phyloP scores from a whole-genome alignment of 2,329 filamentous ascomycete genomes.

The Rhinocladiella mackenziei region DNA sequence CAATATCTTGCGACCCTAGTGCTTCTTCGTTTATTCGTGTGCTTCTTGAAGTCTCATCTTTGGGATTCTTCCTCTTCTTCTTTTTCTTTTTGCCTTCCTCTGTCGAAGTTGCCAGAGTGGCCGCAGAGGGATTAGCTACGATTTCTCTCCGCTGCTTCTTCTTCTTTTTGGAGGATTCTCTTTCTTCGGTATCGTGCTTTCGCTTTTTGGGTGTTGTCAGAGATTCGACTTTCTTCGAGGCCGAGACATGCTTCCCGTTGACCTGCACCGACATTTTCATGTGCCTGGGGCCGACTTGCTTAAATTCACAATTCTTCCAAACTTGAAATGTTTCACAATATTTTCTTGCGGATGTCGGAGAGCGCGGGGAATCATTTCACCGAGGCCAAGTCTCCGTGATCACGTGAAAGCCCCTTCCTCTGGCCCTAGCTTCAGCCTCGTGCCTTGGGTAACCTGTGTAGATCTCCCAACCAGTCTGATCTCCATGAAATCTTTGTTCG shows the following conservation, averaged over 20 bases:
- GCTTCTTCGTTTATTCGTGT: constrained; percentile 6
- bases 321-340: constrained; percentile 1
- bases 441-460: too few species aligned
- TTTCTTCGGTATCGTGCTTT: constrained; percentile 23
- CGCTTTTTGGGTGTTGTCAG: constrained; percentile 21
- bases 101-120: background rate
- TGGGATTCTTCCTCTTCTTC: constrained; percentile 24
- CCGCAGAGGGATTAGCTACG: background rate
- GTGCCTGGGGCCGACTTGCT: background rate
- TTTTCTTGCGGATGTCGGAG: background rate
- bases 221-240: constrained; percentile 1
- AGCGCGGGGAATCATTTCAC: too few species aligned
- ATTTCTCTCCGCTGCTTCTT: constrained; percentile 17
- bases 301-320: too few species aligned
- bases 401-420: too few species aligned
- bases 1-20: constrained; percentile 16
- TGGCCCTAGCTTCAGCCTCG: too few species aligned
- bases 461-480: too few species aligned
- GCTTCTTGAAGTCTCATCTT: constrained; percentile 7
- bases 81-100: constrained; percentile 3
- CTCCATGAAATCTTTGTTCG: too few species aligned
- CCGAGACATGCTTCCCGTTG: constrained; percentile 5
- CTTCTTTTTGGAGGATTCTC: constrained; percentile 22
- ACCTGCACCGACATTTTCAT: constrained; percentile 13
- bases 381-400: too few species aligned